Conservation (phyloP, 2,329 filamentous ascomycete genomes). For the Metarhizium brunneum region DNA sequence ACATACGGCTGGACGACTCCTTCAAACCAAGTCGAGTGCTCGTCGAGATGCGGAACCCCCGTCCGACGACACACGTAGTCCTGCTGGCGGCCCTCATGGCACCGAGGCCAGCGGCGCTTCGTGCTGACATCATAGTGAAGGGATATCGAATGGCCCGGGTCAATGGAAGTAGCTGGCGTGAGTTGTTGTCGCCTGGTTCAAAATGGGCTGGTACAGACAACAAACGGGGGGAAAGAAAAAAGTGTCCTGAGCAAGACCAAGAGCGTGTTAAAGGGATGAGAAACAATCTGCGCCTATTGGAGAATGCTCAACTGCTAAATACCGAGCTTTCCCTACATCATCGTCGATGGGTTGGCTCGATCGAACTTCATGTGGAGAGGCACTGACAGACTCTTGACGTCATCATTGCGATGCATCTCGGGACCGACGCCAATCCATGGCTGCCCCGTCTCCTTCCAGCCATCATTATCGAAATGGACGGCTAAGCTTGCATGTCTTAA, state of each 20-base stretch:
- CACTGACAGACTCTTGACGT: constrained; percentile 6
- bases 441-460: too few relatives aligned
- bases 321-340: neutral
- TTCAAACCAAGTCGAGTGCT: constrained; percentile 22
- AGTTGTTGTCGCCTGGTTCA: too few relatives aligned
- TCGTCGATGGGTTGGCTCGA: neutral
- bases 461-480: too few relatives aligned
- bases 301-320: neutral
- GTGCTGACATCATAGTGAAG: constrained; percentile 2
- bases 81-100: constrained; percentile 13
- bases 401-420: constrained; percentile 8
- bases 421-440: neutral
- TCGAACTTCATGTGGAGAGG: neutral
- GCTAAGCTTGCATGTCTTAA: too few relatives aligned
- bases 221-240: too few relatives aligned
- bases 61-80: constrained; percentile 12
- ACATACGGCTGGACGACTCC: constrained; percentile 27
- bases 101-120: constrained; percentile 7
- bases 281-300: neutral
- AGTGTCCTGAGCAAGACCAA: too few relatives aligned
- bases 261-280: neutral
- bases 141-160: too few relatives aligned
- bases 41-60: constrained; percentile 17
- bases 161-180: too few relatives aligned
- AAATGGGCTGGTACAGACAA: too few relatives aligned